phyloP scores from a whole-genome alignment of 225 moss, liverwort and hornwort genomes.

The Physcomitrium patens region DNA sequence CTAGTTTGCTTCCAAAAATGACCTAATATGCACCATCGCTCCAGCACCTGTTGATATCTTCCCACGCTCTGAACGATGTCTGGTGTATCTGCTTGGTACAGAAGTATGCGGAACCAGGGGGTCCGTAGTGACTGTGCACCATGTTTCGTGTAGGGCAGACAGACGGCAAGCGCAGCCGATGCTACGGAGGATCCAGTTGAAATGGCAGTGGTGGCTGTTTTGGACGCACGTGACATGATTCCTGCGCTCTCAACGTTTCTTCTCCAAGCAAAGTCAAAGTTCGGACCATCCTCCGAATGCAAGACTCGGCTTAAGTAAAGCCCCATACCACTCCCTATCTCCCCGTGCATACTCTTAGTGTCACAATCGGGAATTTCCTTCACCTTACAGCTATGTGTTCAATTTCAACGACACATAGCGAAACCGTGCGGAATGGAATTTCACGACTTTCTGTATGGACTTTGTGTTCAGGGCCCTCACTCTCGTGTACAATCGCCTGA shows the following conservation, averaged over 20 bases:
- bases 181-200: constrained; percentile 59
- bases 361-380: not conserved
- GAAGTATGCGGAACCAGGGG: constrained; percentile 4
- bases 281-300: constrained; percentile 57
- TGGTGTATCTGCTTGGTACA: not conserved
- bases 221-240: constrained; percentile 68
- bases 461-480: constrained; percentile 45
- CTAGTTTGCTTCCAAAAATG: constrained; percentile 1
- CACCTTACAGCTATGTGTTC: too few species aligned
- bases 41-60: not conserved
- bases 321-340: not conserved
- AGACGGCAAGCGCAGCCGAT: constrained; percentile 34
- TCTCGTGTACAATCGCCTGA: constrained; percentile 59
- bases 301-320: constrained; percentile 52
- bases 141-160: constrained; percentile 48
- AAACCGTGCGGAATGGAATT: not conserved
- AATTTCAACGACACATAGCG: too few species aligned
- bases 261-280: constrained; percentile 62
- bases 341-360: not conserved
- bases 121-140: constrained; percentile 4
- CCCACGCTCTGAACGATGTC: not conserved
- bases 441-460: not conserved
- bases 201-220: constrained; percentile 60
- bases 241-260: constrained; percentile 61
- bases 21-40: constrained; percentile 8